These are phyloP conservation scores for Nicotiana tomentosiformis DNA, from an alignment of 257 asterid species.

Conservation along the genomic window DNA sequence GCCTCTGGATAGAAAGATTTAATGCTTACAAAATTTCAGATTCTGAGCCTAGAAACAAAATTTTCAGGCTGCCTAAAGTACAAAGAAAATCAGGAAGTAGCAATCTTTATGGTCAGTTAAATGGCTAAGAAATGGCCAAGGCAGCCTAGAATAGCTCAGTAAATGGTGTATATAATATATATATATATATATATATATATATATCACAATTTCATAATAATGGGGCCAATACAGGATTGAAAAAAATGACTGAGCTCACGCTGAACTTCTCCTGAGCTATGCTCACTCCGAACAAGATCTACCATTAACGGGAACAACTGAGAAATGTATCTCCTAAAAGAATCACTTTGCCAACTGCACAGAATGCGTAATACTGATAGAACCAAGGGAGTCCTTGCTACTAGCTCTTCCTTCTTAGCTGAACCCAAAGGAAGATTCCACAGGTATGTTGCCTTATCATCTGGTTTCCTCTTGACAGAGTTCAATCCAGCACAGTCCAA, in stretches of 20 bases:
- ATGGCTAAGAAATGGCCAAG: no score
- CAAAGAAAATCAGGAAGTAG: no score
- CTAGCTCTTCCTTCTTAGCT: slow-evolving; percentile 88
- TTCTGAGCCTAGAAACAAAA: neutral
- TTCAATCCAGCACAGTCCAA: slow-evolving; percentile 64
- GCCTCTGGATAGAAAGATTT: no score
- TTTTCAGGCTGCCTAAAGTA: neutral
- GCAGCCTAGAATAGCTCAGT: neutral
- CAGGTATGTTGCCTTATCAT: slow-evolving; percentile 25
- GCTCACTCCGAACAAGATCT: slow-evolving; percentile 92
- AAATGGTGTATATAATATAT: neutral
- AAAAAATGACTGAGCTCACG: slow-evolving; percentile 59
- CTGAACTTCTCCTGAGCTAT: slow-evolving; percentile 79
- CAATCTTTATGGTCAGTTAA: no score
- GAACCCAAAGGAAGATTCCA: slow-evolving; percentile 78
- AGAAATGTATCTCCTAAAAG: slow-evolving; percentile 46
- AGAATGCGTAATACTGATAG: slow-evolving; percentile 55
- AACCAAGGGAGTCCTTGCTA: slow-evolving; percentile 73
- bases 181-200: slow-evolving; percentile 7
- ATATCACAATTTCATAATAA: slow-evolving; percentile 37
- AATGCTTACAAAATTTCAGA: no score
- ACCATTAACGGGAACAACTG: slow-evolving; percentile 64
- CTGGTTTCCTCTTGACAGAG: slow-evolving; percentile 21
- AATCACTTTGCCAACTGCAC: slow-evolving; percentile 46
- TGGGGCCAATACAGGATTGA: slow-evolving; percentile 66